Evolutionary conservation across 139 green algal species (phyloP), one percentile per base, ranked within the genome.

Genomic region (Chlamydomonas incerta): DNA sequence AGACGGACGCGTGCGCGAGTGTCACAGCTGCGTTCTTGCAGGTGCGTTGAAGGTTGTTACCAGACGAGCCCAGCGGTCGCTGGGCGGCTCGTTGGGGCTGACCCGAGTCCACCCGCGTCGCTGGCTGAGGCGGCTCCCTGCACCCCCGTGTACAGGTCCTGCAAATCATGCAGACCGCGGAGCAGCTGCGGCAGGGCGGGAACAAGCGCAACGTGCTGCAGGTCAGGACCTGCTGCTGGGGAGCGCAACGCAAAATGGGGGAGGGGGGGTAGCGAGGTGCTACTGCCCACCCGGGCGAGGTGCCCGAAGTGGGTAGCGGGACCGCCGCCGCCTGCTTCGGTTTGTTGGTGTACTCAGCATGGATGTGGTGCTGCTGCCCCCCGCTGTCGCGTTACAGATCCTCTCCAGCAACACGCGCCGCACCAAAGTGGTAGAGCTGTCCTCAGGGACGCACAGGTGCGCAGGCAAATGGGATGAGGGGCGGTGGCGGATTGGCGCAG

Each of bases 361-460:
- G 41, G 41, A 8, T 50, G 41, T 50, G 5, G 41, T 50, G 69
- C 23, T 71, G 67, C 35, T 34, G 58, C n/a, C 26, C 26, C 3
- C 29, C 86, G 47, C 47, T 11, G 13, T 74, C 41, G 8, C 8
- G 41, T 24, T 26, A 20, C 90, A 96, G 90, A 92, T 97, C 28
- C 87, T 98, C n/a, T 96, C 94, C 50, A 96, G 91, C 81, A 98
- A 99, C 90, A 98, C 96, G 11, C 90, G 97, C 34, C 87, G 96
- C 24, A 99, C 97, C 23, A 99, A 99, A 82, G 96, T 99, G 26
- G 95, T 98, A 71, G 95, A 98, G 88, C 88, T 99, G 24, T 95
- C 93, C 23, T 95, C 92, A 46, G 96, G 92, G 52, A 99, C 94
- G 17, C 96, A 98, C 93, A 94, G 94, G 93, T 95, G 55, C 15